These are phyloP conservation scores for Flaveria brownii DNA, from an alignment of 129 eudicot species.

Conservation along the genomic window DNA sequence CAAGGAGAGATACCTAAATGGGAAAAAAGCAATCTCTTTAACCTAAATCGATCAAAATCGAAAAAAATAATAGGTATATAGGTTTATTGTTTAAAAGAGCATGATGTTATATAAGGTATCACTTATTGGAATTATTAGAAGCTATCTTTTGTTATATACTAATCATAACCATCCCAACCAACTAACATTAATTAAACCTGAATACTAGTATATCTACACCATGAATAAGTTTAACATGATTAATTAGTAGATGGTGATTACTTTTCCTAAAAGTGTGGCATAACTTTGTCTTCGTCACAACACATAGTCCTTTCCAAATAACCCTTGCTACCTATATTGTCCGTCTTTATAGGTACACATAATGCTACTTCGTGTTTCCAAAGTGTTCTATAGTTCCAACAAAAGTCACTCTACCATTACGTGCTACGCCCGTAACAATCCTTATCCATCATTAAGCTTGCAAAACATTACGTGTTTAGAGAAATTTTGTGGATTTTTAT, in stretches of 20 bases:
- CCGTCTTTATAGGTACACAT: background rate
- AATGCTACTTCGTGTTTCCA: background rate
- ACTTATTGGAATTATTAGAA: background rate
- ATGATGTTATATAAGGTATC: background rate
- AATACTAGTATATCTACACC: conserved; percentile 9
- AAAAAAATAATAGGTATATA: background rate
- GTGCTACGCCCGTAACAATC: background rate
- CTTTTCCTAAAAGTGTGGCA: background rate
- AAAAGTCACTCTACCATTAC: background rate
- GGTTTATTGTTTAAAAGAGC: background rate
- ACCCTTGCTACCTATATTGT: background rate
- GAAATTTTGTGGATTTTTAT: background rate
- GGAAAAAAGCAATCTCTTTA: background rate
- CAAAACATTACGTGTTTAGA: background rate
- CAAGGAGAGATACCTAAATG: background rate
- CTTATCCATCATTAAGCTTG: background rate
- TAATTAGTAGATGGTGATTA: background rate
- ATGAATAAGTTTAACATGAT: background rate
- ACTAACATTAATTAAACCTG: background rate
- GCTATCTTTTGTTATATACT: conserved; percentile 2
- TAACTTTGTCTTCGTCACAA: background rate
- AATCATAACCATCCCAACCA: background rate
- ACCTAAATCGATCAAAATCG: background rate
- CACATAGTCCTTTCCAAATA: background rate
- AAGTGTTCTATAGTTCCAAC: conserved; percentile 12